Conservation (phyloP, 2,329 filamentous ascomycete genomes). For the Xylariales sp. region DNA sequence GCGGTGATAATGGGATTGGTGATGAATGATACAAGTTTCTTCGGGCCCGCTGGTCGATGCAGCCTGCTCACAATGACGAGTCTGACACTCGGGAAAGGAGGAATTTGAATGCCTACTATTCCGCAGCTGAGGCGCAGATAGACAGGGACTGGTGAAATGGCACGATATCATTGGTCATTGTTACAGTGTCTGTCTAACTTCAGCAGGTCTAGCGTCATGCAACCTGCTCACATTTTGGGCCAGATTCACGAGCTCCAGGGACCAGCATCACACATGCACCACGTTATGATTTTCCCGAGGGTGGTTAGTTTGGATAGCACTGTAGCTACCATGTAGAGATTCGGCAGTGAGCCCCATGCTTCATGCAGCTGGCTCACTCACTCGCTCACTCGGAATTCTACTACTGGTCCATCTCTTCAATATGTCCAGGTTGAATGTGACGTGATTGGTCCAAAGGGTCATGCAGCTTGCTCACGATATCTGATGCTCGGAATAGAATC, state of each 20-base stretch:
- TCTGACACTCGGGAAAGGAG: slow-evolving; percentile 11
- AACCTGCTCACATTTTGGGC: slow-evolving; percentile 26
- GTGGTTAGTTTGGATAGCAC: too few species aligned
- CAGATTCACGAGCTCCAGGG: slow-evolving; percentile 3
- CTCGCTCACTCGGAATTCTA: slow-evolving; percentile 12
- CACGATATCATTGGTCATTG: not conserved
- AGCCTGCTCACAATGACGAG: slow-evolving; percentile 17
- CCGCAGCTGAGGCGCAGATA: slow-evolving; percentile 10
- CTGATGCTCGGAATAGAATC: slow-evolving; percentile 15
- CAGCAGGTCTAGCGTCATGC: slow-evolving; percentile 27
- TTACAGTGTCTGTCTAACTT: slow-evolving; percentile 5
- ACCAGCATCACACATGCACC: slow-evolving; percentile 7
- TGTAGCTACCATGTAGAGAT: slow-evolving; percentile 8
- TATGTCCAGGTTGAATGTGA: slow-evolving; percentile 1
- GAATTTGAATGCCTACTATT: slow-evolving; percentile 2
- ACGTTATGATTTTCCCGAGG: not conserved
- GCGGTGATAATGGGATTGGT: slow-evolving; percentile 8
- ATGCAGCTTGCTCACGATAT: slow-evolving; percentile 22
- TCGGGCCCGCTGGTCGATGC: slow-evolving; percentile 13
- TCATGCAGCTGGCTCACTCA: slow-evolving; percentile 24
- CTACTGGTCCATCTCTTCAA: slow-evolving; percentile 11
- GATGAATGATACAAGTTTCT: slow-evolving; percentile 9
- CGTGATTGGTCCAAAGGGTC: slow-evolving; percentile 10
- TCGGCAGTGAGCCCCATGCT: slow-evolving; percentile 11
- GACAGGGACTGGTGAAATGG: slow-evolving; percentile 4